A percentile compares a stretch with the other conserved stretches of the same genome.
Conservation (phyloP, 108 stramenopile genomes). For the Skeletonema marinoi region DNA sequence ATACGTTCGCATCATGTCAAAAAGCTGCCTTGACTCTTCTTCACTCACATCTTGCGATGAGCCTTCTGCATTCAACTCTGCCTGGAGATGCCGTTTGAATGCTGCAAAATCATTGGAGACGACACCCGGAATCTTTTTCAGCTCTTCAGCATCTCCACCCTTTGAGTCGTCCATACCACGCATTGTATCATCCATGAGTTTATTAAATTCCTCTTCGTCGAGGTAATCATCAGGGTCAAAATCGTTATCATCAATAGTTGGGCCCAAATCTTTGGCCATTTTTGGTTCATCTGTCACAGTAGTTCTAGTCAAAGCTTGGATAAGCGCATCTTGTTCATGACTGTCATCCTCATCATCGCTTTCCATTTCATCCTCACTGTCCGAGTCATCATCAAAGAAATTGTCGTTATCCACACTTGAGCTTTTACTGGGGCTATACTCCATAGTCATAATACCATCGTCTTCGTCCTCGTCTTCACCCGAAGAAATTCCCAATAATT, state of each 20-base stretch:
- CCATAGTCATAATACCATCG: not conserved
- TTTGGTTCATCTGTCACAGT: not conserved
- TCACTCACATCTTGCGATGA: conserved; percentile 41
- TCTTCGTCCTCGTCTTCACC: not conserved
- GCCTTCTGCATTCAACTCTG: conserved; percentile 37
- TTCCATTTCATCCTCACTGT: not conserved
- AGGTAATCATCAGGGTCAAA: conserved; percentile 40
- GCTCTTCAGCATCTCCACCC: conserved; percentile 40
- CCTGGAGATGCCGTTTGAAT: conserved; percentile 30
- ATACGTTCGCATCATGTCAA: conserved; percentile 54
- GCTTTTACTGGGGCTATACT: not conserved
- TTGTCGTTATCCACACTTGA: not conserved
- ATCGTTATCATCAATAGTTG: not conserved
- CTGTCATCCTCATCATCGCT: not conserved
- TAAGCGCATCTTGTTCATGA: not conserved
- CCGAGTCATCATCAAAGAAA: not conserved
- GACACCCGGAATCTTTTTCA: conserved; percentile 35
- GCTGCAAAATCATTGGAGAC: conserved; percentile 38
- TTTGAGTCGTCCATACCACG: conserved; percentile 46
- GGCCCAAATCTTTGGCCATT: not conserved
- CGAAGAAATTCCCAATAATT: not conserved
- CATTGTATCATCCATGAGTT: conserved; percentile 54
- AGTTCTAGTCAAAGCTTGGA: not conserved
- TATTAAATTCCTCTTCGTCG: conserved; percentile 62
- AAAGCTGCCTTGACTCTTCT: conserved; percentile 64